A percentile compares a stretch with the other conserved stretches of the same genome.
Conservation (phyloP, 176 grass and related monocot species). For the Guadua angustifolia region DNA sequence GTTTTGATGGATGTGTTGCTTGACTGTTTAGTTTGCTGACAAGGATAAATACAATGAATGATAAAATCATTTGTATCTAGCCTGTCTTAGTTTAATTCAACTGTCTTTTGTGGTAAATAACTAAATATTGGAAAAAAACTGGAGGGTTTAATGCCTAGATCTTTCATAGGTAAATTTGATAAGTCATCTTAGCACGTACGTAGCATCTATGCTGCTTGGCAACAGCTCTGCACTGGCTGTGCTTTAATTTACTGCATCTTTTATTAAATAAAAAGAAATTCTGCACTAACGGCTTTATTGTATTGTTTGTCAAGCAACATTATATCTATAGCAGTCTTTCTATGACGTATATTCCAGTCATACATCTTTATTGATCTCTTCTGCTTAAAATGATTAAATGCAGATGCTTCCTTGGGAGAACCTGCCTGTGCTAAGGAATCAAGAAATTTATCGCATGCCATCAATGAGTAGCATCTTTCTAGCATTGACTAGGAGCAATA, state of each 20-base stretch:
- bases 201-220: constrained; percentile 4
- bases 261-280: background rate
- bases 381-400: constrained; percentile 42
- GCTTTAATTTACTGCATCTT: background rate
- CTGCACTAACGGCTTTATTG: background rate
- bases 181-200: constrained; percentile 12
- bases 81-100: constrained; percentile 8
- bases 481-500: constrained; percentile 56
- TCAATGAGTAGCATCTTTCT: constrained; percentile 63
- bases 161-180: constrained; percentile 25
- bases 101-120: constrained; percentile 25
- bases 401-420: constrained; percentile 99
- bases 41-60: background rate
- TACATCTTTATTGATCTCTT: constrained; percentile 37
- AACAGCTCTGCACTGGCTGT: background rate
- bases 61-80: background rate
- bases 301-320: constrained; percentile 26
- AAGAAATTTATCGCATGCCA: constrained; percentile 91
- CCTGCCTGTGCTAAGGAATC: constrained; percentile 72
- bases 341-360: background rate
- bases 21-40: background rate
- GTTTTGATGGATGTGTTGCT: constrained; percentile 20
- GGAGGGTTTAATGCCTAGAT: background rate
- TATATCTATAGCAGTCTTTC: background rate
- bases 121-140: background rate